These are phyloP conservation scores for Candida stauntonica DNA, from an alignment of 805 yeast species.

Conservation along the genomic window DNA sequence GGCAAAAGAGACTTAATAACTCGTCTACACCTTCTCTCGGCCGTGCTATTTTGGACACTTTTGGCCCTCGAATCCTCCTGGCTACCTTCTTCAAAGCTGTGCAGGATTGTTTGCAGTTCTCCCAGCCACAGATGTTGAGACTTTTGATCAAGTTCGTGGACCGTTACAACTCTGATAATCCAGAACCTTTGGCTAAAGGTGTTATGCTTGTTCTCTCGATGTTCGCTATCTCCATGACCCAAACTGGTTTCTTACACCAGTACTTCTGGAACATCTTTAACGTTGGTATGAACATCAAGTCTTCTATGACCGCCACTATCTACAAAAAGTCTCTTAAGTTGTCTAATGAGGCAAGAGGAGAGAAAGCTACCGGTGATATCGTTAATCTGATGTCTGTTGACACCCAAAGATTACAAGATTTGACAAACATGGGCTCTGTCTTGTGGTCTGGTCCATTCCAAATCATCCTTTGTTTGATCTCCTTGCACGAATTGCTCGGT, in stretches of 20 bases:
- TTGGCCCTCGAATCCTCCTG: slow-evolving; percentile 62
- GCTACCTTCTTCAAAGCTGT: slow-evolving; percentile 71
- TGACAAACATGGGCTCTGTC: slow-evolving; percentile 71
- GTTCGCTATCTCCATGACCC: slow-evolving; percentile 74
- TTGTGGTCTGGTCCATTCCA: slow-evolving; percentile 95
- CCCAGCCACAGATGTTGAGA: slow-evolving; percentile 79
- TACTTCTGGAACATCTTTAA: slow-evolving; percentile 73
- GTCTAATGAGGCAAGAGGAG: slow-evolving; percentile 66
- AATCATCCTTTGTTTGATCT: slow-evolving; percentile 65
- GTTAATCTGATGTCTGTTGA: slow-evolving; percentile 95
- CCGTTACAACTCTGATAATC: slow-evolving; percentile 35
- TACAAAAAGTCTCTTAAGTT: slow-evolving; percentile 65
- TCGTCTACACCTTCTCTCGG: slow-evolving; percentile 45
- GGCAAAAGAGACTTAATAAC: slow-evolving; percentile 60
- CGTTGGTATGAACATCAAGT: slow-evolving; percentile 70
- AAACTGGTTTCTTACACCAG: slow-evolving; percentile 73
- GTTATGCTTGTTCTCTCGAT: slow-evolving; percentile 69
- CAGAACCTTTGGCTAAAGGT: slow-evolving; percentile 63
- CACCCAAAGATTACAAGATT: slow-evolving; percentile 81
- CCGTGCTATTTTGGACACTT: slow-evolving; percentile 58
- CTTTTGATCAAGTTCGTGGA: slow-evolving; percentile 57
- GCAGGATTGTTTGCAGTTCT: slow-evolving; percentile 78
- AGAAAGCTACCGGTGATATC: slow-evolving; percentile 84
- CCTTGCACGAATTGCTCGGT: slow-evolving; percentile 71
- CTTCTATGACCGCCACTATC: slow-evolving; percentile 61